phyloP scores from a whole-genome alignment of 2,329 filamentous ascomycete genomes.

The Periglandula ipomoeae region DNA sequence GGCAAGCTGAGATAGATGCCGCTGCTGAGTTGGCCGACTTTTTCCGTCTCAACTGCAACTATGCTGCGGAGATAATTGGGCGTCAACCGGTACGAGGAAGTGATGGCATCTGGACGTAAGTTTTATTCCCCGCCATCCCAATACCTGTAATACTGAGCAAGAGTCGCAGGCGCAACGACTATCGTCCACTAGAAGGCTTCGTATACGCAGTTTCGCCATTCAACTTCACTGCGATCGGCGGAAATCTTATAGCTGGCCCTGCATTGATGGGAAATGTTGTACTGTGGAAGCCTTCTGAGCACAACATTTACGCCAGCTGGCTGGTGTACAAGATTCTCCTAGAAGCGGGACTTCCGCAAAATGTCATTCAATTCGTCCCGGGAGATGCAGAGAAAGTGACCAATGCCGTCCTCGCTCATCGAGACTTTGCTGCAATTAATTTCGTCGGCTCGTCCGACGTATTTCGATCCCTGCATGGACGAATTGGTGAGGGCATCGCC shows the following conservation, averaged over 20 bases:
- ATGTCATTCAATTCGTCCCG: slow-evolving; percentile 29
- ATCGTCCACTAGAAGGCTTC: slow-evolving; percentile 31
- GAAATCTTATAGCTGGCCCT: slow-evolving; percentile 25
- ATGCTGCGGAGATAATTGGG: slow-evolving; percentile 24
- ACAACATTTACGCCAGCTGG: slow-evolving; percentile 23
- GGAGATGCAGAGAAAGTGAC: slow-evolving; percentile 28
- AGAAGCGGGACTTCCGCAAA: slow-evolving; percentile 28
- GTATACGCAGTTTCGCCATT: slow-evolving; percentile 32
- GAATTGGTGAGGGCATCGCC: slow-evolving; percentile 17
- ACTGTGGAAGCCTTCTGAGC: slow-evolving; percentile 30
- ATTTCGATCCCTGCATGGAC: slow-evolving; percentile 23
- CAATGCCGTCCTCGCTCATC: slow-evolving; percentile 21
- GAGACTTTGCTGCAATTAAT: slow-evolving; percentile 27
- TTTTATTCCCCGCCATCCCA: too few species aligned
- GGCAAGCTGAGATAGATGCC: slow-evolving; percentile 29
- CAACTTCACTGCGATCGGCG: slow-evolving; percentile 33
- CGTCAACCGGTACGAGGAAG: slow-evolving; percentile 24
- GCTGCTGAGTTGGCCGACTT: slow-evolving; percentile 28
- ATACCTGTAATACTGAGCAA: too few species aligned
- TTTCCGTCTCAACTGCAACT: slow-evolving; percentile 23
- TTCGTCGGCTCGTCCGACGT: slow-evolving; percentile 31
- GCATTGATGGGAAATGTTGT: slow-evolving; percentile 31
- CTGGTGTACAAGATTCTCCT: slow-evolving; percentile 29
- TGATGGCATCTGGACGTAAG: slow-evolving; percentile 22
- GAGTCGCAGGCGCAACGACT: slow-evolving; percentile 22